Conservation (phyloP, 148 eudicot species). For the Hydrangea macrophylla region DNA sequence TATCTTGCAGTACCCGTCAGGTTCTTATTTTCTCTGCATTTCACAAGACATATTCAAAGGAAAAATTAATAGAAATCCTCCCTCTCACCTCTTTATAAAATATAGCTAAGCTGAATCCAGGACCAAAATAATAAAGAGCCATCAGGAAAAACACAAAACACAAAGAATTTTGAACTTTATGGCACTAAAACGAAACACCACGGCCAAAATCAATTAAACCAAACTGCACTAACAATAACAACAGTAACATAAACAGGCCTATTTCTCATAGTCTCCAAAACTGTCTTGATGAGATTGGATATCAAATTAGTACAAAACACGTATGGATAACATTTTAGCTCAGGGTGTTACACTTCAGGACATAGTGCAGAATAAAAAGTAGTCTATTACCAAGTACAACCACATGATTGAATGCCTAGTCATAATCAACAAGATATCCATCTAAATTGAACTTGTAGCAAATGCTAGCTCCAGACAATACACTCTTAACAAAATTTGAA, state of each 20-base stretch:
- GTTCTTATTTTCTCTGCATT: conserved; percentile 78
- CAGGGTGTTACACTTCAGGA: background rate
- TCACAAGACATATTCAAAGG: background rate
- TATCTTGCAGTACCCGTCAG: conserved; percentile 90
- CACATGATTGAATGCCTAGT: background rate
- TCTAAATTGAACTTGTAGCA: background rate
- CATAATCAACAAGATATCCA: background rate
- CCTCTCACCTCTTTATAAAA: too few relatives aligned
- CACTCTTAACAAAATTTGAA: background rate
- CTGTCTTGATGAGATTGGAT: background rate
- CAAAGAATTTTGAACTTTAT: background rate
- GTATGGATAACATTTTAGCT: background rate
- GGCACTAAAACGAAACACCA: background rate
- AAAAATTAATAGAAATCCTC: too few relatives aligned
- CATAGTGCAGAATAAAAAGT: background rate
- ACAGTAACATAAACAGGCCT: background rate
- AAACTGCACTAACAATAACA: background rate
- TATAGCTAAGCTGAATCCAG: background rate
- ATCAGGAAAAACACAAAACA: background rate
- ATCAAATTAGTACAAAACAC: background rate
- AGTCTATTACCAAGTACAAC: background rate
- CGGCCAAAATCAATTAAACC: background rate
- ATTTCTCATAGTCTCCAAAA: background rate
- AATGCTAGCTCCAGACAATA: background rate
- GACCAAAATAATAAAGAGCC: background rate